Base-by-base conservation (phyloP, 2,329 filamentous ascomycete species). In the Claviceps humidiphila region DNA sequence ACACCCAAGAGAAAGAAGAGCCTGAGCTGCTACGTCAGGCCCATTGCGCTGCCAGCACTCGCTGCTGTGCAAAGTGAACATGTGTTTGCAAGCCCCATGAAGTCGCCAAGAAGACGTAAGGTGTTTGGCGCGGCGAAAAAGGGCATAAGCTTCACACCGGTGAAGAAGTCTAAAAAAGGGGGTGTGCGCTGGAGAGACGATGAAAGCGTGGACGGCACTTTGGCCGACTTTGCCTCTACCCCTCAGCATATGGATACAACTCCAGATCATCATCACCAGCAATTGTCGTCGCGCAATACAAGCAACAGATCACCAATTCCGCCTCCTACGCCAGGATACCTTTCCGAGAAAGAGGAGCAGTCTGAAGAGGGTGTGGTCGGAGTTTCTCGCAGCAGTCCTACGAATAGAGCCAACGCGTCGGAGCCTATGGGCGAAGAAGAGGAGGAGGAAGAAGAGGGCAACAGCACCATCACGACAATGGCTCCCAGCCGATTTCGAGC, bases 121-220 rank as follows among this genome's bases (percentile, higher is more conserved):
- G 70, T 67, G 38, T 58, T 81, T 68, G 61, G 83, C 74, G 66
- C 65, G 55, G 60, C 66, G 24, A 75, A 76, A 55, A 95, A 94
- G 68, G 81, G 82, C 13, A 75, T 95, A 48, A 79, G 81, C 34
- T 94, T 94, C 62, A 89, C 89, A 1, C 89, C 89, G 0, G 83
- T 84, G 56, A 95, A 87, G 68, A 84, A 84, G 66, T 76, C 79
- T 9, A 79, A 82, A 52, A 89, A 89, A 68, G 80, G 90, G 55
- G 84, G 78, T 46, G 91, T 98, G 5, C 81, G 91, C 57, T 98
- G 93, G 93, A 83, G 88, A 54, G 93, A 97, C 61, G 93, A 97
- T 60, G 88, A 80, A 62, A 72, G 84, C 2, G 85, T 94, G 62
- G 82, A 91, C 50, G 90, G 89, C 24, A 83, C 84, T 1, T 72